A percentile compares a stretch with the other conserved stretches of the same genome.
Evolutionary conservation across 2,329 filamentous ascomycete species (phyloP).

Genomic region (Talaromyces sp.): DNA sequence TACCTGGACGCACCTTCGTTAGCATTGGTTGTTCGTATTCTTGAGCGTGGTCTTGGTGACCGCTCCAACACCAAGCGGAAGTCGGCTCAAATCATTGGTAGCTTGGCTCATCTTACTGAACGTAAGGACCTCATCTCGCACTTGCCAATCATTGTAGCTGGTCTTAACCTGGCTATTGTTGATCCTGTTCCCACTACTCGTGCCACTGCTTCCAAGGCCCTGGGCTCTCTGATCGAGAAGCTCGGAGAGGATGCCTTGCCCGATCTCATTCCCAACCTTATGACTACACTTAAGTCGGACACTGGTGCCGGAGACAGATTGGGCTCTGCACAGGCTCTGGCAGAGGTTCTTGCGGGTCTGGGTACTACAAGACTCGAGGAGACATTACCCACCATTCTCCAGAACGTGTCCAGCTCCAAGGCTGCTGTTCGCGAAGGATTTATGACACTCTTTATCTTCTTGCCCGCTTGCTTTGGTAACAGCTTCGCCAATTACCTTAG

Average conservation of each 20-base stretch:
- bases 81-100: conserved; percentile 95
- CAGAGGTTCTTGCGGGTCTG: conserved; percentile 91
- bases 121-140: conserved; percentile 91
- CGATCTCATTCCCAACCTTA: conserved; percentile 94
- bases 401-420: conserved; percentile 92
- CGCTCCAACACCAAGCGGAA: conserved; percentile 95
- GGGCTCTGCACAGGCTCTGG: conserved; percentile 93
- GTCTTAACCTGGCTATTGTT: conserved; percentile 83
- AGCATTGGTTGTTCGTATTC: conserved; percentile 89
- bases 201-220: conserved; percentile 91
- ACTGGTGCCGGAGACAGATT: conserved; percentile 94
- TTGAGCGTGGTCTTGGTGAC: conserved; percentile 88
- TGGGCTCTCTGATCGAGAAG: conserved; percentile 97
- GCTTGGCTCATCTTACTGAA: conserved; percentile 93
- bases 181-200: conserved; percentile 96
- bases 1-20: conserved; percentile 97
- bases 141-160: conserved; percentile 87
- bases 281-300: conserved; percentile 96
- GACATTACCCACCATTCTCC: conserved; percentile 90
- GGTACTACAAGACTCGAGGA: conserved; percentile 92
- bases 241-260: conserved; percentile 94
- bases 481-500: conserved; percentile 95
- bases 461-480: conserved; percentile 98
- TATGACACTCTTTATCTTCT: conserved; percentile 99
- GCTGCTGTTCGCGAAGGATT: conserved; percentile 92